Conservation (phyloP, 2,329 filamentous ascomycete genomes). For the Epichloe aotearoae region DNA sequence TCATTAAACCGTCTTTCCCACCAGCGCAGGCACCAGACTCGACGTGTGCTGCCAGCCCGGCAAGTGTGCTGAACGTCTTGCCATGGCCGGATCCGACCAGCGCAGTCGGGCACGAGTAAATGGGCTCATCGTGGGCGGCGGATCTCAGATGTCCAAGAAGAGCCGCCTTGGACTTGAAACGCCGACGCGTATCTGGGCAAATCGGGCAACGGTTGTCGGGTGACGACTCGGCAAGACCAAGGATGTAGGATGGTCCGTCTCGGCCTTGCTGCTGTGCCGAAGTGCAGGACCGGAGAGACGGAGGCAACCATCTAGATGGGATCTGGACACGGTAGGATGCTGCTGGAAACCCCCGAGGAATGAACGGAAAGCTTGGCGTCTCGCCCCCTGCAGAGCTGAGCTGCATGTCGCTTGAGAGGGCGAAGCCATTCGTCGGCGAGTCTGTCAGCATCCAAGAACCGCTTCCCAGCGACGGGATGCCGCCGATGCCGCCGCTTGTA, state of each 20-base stretch:
- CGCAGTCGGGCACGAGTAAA: not conserved
- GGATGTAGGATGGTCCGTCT: not conserved
- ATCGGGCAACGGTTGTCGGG: not conserved
- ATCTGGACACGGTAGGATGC: too few relatives aligned
- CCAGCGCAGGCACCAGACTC: slow-evolving; percentile 7
- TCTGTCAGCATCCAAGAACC: not conserved
- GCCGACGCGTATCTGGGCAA: not conserved
- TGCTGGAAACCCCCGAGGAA: too few relatives aligned
- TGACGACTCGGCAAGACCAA: not conserved
- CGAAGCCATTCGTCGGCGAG: not conserved
- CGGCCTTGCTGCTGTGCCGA: too few relatives aligned
- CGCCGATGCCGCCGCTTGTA: too few relatives aligned
- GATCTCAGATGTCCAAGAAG: not conserved
- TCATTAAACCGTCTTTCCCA: not conserved
- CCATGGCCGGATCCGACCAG: not conserved
- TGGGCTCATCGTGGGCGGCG: not conserved
- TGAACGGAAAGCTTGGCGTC: too few relatives aligned
- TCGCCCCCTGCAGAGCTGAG: not conserved
- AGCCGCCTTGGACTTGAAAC: not conserved
- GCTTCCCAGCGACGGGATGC: not conserved
- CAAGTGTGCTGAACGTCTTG: slow-evolving; percentile 6
- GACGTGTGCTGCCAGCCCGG: slow-evolving; percentile 8
- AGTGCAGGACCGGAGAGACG: not conserved
- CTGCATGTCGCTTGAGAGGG: not conserved
- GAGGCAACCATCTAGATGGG: not conserved